phyloP scores from a whole-genome alignment of 495 filamentous ascomycete species.

The Penicillium bovifimosum region DNA sequence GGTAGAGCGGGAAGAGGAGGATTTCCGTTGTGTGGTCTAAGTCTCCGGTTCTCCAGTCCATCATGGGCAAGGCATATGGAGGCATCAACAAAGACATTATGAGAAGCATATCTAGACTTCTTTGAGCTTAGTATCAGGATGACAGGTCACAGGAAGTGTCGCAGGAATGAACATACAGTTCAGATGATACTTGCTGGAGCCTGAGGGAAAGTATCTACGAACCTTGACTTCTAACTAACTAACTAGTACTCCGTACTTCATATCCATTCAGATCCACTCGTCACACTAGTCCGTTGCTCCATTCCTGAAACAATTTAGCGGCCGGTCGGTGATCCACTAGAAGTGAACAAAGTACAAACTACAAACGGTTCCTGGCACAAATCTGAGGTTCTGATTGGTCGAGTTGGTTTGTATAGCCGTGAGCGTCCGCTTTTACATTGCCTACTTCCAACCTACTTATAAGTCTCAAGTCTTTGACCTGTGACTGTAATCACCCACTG shows the following conservation, averaged over 20 bases:
- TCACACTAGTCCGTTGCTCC: background rate
- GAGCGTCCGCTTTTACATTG: constrained; percentile 1
- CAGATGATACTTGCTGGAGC: background rate
- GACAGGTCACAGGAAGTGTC: no score
- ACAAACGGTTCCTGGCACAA: background rate
- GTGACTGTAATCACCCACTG: no score
- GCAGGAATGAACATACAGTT: no score
- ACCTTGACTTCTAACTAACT: constrained; percentile 2
- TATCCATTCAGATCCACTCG: background rate
- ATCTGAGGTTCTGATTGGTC: background rate
- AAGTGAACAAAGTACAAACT: no score
- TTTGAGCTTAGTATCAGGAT: background rate
- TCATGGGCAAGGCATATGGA: constrained; percentile 1
- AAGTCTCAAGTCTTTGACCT: no score
- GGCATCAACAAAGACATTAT: background rate
- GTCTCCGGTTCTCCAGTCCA: constrained; percentile 59
- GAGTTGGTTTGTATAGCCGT: background rate
- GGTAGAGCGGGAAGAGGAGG: constrained; percentile 48
- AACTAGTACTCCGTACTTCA: no score
- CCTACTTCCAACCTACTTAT: no score
- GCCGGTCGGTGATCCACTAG: background rate
- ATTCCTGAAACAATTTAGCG: background rate
- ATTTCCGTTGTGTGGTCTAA: constrained; percentile 52
- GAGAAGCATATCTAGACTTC: constrained; percentile 1
- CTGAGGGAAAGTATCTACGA: background rate